Evolutionary conservation across 2,329 filamentous ascomycete genomes (phyloP).

Genomic region (Aspergillus phoenicis): DNA sequence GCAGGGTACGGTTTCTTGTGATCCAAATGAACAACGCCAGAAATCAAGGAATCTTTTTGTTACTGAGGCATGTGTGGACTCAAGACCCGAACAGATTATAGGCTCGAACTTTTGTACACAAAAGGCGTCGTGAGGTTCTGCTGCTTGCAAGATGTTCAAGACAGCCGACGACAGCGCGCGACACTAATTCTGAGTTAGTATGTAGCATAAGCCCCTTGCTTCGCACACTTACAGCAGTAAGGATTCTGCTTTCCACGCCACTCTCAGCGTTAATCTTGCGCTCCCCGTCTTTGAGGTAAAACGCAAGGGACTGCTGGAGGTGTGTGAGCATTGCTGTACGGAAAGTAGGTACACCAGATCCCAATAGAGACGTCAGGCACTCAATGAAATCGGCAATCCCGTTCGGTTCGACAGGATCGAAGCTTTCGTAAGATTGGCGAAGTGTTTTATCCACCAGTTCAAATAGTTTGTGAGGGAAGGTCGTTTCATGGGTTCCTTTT

Average conservation of each 20-base stretch:
- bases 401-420: conserved; percentile 44
- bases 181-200: conserved; percentile 33
- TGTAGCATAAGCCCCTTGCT: conserved; percentile 4
- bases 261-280: conserved; percentile 30
- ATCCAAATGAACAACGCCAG: conserved; percentile 73
- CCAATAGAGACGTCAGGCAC: conserved; percentile 57
- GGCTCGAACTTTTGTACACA: conserved; percentile 56
- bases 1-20: conserved; percentile 62
- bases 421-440: conserved; percentile 55
- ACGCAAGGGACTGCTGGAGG: conserved; percentile 53
- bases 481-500: conserved; percentile 1
- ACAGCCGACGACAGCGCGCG: conserved; percentile 36
- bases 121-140: conserved; percentile 28
- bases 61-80: conserved; percentile 54
- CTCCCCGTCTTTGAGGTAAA: conserved; percentile 40
- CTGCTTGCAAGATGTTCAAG: conserved; percentile 35
- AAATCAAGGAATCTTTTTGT: conserved; percentile 56
- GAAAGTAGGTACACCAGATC: conserved; percentile 53
- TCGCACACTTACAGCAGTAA: conserved; percentile 38
- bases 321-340: conserved; percentile 60
- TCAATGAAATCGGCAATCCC: conserved; percentile 54
- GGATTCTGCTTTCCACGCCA: conserved; percentile 34
- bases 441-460: conserved; percentile 60
- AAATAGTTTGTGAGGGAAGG: conserved; percentile 61
- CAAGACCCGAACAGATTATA: conserved; percentile 57